Evolutionary conservation across 2,329 filamentous ascomycete genomes (phyloP).

Genomic region (Ascochyta clinopodiicola): DNA sequence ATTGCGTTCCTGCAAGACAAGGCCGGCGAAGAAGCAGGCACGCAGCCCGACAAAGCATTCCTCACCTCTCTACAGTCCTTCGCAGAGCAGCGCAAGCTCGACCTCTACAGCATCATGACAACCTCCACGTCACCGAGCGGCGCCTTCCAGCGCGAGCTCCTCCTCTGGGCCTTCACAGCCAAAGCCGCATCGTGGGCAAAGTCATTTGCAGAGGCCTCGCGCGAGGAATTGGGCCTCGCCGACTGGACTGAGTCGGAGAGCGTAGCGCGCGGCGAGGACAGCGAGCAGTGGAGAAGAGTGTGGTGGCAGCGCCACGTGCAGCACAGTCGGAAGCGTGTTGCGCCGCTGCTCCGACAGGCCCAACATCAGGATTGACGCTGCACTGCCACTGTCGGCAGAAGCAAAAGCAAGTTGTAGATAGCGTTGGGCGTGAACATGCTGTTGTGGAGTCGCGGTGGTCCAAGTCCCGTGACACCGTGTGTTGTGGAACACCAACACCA

Average conservation of each 20-base stretch:
- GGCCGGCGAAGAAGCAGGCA: constrained; percentile 52
- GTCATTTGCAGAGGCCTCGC: constrained; percentile 59
- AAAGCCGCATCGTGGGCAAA: constrained; percentile 59
- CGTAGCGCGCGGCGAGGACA: constrained; percentile 37
- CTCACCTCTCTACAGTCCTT: constrained; percentile 60
- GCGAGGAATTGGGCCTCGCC: constrained; percentile 62
- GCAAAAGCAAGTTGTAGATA: not conserved
- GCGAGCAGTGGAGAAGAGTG: constrained; percentile 60
- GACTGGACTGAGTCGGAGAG: constrained; percentile 61
- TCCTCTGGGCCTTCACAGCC: constrained; percentile 68
- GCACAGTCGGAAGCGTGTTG: constrained; percentile 69
- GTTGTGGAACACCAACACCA: not conserved
- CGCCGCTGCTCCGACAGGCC: constrained; percentile 62
- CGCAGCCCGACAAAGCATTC: constrained; percentile 50
- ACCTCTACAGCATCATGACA: constrained; percentile 73
- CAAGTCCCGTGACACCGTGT: constrained; percentile 11
- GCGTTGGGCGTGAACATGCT: not conserved
- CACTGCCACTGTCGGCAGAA: not conserved
- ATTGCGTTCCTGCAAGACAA: constrained; percentile 66
- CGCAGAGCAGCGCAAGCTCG: constrained; percentile 63
- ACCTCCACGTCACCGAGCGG: constrained; percentile 61
- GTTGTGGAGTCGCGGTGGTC: not conserved
- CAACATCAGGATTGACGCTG: constrained; percentile 21
- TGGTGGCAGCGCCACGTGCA: constrained; percentile 70
- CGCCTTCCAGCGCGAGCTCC: constrained; percentile 68